Percentiles rank a stretch among this genome's conserved stretches.
Conservation (phyloP, 1,284 basidiomycete species). For the Leccinum pachyderme region DNA sequence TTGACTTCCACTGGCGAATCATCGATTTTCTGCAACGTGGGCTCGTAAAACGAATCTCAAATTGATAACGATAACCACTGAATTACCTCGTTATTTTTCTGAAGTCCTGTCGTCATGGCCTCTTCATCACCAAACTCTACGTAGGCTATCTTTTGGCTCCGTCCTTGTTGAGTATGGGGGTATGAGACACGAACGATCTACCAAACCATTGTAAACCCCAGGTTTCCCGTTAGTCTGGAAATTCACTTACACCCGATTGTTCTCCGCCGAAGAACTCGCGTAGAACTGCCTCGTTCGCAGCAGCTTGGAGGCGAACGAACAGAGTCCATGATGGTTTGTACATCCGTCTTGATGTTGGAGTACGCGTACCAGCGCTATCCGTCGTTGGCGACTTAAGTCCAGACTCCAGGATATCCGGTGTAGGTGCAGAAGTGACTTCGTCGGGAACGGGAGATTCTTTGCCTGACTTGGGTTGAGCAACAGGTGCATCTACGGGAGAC, state of each 20-base stretch:
- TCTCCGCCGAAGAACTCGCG: slow-evolving; percentile 75
- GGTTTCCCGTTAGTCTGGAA: neutral
- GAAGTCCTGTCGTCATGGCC: slow-evolving; percentile 74
- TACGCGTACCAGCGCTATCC: slow-evolving; percentile 60
- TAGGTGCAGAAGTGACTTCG: slow-evolving; percentile 27
- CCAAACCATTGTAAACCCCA: slow-evolving; percentile 6
- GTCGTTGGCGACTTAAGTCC: slow-evolving; percentile 49
- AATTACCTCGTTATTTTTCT: slow-evolving; percentile 64
- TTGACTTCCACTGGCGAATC: slow-evolving; percentile 63
- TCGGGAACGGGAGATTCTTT: slow-evolving; percentile 41
- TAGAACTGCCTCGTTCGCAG: slow-evolving; percentile 66
- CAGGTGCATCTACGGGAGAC: slow-evolving; percentile 20
- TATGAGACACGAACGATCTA: slow-evolving; percentile 75
- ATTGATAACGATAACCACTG: slow-evolving; percentile 18
- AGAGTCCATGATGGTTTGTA: slow-evolving; percentile 82
- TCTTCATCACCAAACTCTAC: slow-evolving; percentile 87
- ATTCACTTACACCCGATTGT: slow-evolving; percentile 53
- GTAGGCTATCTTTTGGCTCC: slow-evolving; percentile 64
- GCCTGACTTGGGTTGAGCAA: slow-evolving; percentile 36
- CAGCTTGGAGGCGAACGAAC: slow-evolving; percentile 68
- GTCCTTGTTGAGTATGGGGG: slow-evolving; percentile 47
- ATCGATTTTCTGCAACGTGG: slow-evolving; percentile 56
- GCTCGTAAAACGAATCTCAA: slow-evolving; percentile 2
- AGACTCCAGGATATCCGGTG: slow-evolving; percentile 38
- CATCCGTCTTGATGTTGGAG: slow-evolving; percentile 60